These are phyloP conservation scores for Saccharomycopsis fermentans DNA, from an alignment of 805 yeast genomes.

Conservation along the genomic window DNA sequence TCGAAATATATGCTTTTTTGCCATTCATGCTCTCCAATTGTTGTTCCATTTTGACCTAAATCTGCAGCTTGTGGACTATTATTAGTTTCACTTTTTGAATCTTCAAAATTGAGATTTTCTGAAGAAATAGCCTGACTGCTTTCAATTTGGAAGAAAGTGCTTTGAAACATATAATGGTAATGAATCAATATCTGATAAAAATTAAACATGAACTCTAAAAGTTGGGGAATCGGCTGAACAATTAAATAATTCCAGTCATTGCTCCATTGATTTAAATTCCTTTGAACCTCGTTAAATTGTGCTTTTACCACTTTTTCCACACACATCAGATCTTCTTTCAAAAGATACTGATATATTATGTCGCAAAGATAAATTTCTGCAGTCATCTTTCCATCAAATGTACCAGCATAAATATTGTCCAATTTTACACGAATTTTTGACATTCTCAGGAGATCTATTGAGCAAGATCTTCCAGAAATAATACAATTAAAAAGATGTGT, in stretches of 20 bases:
- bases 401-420: constrained; percentile 39
- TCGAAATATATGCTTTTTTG: neutral
- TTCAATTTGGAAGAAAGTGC: constrained; percentile 1
- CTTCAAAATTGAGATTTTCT: neutral
- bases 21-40: neutral
- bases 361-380: constrained; percentile 35
- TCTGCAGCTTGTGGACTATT: neutral
- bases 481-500: constrained; percentile 43
- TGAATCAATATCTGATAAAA: constrained; percentile 35
- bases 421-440: constrained; percentile 38
- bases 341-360: constrained; percentile 15
- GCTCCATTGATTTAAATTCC: constrained; percentile 33
- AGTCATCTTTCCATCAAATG: constrained; percentile 51
- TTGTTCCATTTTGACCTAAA: neutral
- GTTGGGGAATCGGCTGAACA: constrained; percentile 45
- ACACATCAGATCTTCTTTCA: constrained; percentile 3
- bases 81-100: neutral
- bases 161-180: constrained; percentile 24
- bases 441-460: constrained; percentile 38
- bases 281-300: constrained; percentile 23
- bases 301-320: neutral
- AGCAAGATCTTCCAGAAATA: constrained; percentile 39
- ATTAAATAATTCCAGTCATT: constrained; percentile 45
- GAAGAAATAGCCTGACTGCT: neutral
- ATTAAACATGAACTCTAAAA: constrained; percentile 45